Conservation (phyloP, 192 early-diverging fungal species). For the Coemansia reversa region DNA sequence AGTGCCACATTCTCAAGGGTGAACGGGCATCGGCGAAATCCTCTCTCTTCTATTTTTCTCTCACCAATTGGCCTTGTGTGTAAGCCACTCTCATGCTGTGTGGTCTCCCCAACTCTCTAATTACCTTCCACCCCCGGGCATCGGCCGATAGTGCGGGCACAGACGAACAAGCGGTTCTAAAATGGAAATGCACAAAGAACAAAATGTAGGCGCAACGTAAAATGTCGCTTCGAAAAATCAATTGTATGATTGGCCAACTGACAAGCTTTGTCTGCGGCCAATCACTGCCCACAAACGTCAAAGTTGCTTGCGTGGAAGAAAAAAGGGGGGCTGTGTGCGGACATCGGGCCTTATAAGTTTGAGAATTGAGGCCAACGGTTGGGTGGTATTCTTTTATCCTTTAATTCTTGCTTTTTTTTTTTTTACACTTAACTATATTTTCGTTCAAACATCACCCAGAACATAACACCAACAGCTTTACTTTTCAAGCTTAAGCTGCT, state of each 20-base stretch:
- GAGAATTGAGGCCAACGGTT: neutral
- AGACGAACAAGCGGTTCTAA: too few relatives aligned
- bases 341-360: conserved; percentile 24
- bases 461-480: too few relatives aligned
- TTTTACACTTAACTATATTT: conserved; percentile 1
- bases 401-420: conserved; percentile 8
- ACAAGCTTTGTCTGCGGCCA: conserved; percentile 23
- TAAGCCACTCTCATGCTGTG: too few relatives aligned
- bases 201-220: conserved; percentile 21
- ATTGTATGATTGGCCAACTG: conserved; percentile 23
- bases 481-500: too few relatives aligned
- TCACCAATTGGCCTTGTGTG: too few relatives aligned
- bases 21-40: too few relatives aligned
- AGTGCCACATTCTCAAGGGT: too few relatives aligned
- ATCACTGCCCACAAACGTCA: conserved; percentile 32
- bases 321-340: conserved; percentile 1
- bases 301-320: conserved; percentile 27
- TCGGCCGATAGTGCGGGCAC: too few relatives aligned
- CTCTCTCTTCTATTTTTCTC: too few relatives aligned
- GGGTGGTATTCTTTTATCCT: conserved; percentile 17
- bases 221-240: conserved; percentile 36
- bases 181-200: conserved; percentile 3
- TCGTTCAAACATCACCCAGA: conserved; percentile 5
- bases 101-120: too few relatives aligned
- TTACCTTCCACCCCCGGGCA: too few relatives aligned